Conservation (phyloP, 179 eudicot species). For the Beta lomatogona region DNA sequence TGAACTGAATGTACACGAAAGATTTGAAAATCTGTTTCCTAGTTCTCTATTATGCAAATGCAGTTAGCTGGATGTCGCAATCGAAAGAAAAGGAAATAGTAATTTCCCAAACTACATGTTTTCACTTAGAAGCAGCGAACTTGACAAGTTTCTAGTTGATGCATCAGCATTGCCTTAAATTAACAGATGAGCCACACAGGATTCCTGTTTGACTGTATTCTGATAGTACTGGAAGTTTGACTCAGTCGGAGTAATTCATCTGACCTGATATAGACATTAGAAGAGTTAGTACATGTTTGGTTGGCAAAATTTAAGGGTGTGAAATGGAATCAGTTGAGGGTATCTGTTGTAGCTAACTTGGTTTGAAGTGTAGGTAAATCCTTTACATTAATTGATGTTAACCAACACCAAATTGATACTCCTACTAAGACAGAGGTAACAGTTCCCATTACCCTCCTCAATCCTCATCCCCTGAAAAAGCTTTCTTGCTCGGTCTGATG, state of each 20-base stretch:
- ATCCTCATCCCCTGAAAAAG: too few relatives aligned
- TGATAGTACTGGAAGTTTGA: background rate
- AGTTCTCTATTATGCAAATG: background rate
- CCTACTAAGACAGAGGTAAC: too few relatives aligned
- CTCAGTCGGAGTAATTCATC: background rate
- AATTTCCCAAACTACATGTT: background rate
- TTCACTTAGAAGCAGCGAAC: background rate
- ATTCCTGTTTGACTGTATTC: background rate
- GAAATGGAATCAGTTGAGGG: too few relatives aligned
- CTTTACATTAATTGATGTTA: too few relatives aligned
- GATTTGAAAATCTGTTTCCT: background rate
- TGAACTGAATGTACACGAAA: constrained; percentile 33
- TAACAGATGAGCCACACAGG: background rate
- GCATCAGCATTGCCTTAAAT: background rate
- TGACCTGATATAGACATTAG: background rate
- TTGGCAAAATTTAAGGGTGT: too few relatives aligned
- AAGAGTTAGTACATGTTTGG: too few relatives aligned
- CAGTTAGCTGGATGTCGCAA: too few relatives aligned
- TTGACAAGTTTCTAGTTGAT: background rate
- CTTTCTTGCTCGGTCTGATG: too few relatives aligned
- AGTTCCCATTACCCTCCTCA: too few relatives aligned
- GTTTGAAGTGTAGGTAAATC: too few relatives aligned
- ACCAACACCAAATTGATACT: too few relatives aligned
- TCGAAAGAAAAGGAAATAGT: background rate
- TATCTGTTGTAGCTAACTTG: too few relatives aligned